Evolutionary conservation across 1,139 yeast genomes (phyloP).

Genomic region (Yamadazyma diddensiae): DNA sequence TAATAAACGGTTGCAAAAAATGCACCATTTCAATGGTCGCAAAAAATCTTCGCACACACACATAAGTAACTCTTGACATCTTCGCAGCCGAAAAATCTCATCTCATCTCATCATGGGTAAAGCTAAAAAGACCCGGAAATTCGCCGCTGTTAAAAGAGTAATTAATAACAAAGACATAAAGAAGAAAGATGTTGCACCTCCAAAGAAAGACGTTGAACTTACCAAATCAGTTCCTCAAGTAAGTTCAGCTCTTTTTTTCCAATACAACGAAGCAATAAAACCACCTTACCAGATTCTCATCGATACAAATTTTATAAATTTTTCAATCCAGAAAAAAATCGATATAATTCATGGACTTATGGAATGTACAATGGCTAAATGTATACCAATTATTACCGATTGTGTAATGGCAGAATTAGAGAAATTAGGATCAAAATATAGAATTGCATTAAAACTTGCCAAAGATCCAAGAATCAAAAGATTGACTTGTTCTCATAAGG

Average conservation of each 20-base stretch:
- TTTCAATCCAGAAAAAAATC: slow-evolving; percentile 90
- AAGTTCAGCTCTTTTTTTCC: slow-evolving; percentile 92
- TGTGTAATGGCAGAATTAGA: slow-evolving; percentile 98
- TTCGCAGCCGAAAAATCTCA: not conserved
- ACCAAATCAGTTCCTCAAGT: slow-evolving; percentile 90
- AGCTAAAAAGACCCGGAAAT: slow-evolving; percentile 92
- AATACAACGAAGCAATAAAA: slow-evolving; percentile 86
- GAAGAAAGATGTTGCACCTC: slow-evolving; percentile 22
- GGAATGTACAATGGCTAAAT: slow-evolving; percentile 92
- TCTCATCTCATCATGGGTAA: slow-evolving; percentile 66
- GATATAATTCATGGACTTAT: slow-evolving; percentile 93
- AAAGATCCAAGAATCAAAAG: slow-evolving; percentile 90
- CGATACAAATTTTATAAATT: slow-evolving; percentile 95
- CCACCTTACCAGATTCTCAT: slow-evolving; percentile 96
- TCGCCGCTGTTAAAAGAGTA: slow-evolving; percentile 85
- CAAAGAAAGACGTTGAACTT: slow-evolving; percentile 64
- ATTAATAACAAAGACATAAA: slow-evolving; percentile 72
- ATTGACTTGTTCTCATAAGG: slow-evolving; percentile 85
- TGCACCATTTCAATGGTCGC: not conserved
- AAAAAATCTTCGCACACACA: not conserved
- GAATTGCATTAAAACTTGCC: slow-evolving; percentile 89
- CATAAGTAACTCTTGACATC: not conserved
- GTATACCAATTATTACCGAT: slow-evolving; percentile 93
- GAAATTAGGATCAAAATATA: slow-evolving; percentile 88
- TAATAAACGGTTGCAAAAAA: not conserved